Evolutionary conservation across 2,329 filamentous ascomycete genomes (phyloP), one percentile per base, ranked within the genome.

Genomic region (Aspergillus hiratsukae): DNA sequence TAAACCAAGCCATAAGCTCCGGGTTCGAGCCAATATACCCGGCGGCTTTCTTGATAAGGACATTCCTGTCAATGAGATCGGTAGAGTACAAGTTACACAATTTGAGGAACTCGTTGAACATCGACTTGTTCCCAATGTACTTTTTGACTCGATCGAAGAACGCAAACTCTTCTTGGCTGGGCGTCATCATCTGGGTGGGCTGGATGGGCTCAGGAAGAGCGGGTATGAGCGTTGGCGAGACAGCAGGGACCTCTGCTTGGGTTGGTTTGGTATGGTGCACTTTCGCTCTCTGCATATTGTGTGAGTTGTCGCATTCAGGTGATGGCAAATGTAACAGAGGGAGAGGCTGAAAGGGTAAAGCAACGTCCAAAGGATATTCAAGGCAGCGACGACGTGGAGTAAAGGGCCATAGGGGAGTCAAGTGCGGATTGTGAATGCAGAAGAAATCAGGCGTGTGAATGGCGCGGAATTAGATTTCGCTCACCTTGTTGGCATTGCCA

Each of bases 81-180:
- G 96, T 90, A 23, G 89, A 94, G 77, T 91, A 99, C 29, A 99
- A 81, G 65, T 97, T 99, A 79, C 93, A 94, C 6, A 99, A 84
- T 78, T 99, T 99, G 61, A 99, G 77, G 74, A 99, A 99, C 72
- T 99, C 94, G 66, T 90, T 92, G 82, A 96, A 95, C 2, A 88
- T 88, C 55, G 90, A 89, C 72, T 96, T 89, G 73, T 97, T 97
- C 59, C 88, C 87, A 56, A 99, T 90, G 67, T 88, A 93, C 75
- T 99, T 99, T 82, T 97, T 97, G 19, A 94, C 91, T 7, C 91
- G 87, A 59, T 99, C 94, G 66, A 99, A 99, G 76, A 97, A 97
- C 1, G 86, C 86, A 52, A 97, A 82, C 69, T 97, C 93, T 56
- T 97, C 93, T 53, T 87, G 83, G 25, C 83, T 89, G 1, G 91